Evolutionary conservation across 176 grass and related monocot species (phyloP).

Genomic region (Hyparrhenia diplandra): DNA sequence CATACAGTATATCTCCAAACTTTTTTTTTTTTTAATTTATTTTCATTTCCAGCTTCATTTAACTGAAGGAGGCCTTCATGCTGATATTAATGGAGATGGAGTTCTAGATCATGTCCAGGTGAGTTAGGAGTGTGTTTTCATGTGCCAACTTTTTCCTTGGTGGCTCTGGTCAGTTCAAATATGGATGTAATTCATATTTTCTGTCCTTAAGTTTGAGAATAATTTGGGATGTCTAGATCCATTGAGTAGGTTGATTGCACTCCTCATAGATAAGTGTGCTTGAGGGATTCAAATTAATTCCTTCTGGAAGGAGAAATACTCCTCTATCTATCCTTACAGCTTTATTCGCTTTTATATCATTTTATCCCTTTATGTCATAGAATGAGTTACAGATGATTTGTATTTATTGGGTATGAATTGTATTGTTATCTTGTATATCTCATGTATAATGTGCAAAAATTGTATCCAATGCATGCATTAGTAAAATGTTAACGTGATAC

Average conservation of each 20-base stretch:
- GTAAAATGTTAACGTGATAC: neutral
- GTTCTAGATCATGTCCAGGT: constrained; percentile 99
- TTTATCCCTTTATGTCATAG: neutral
- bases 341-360: neutral
- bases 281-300: neutral
- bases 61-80: constrained; percentile 93
- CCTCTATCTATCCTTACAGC: neutral
- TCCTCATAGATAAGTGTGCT: neutral
- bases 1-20: neutral
- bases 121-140: neutral
- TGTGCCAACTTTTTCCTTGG: neutral
- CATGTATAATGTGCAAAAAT: neutral
- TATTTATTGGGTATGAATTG: neutral
- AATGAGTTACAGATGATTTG: neutral
- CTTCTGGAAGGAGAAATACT: neutral
- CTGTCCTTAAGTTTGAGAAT: neutral
- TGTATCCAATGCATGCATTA: neutral
- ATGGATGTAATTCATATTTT: neutral
- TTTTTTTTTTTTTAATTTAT: neutral
- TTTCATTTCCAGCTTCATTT: constrained; percentile 71
- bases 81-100: constrained; percentile 96
- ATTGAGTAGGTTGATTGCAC: neutral
- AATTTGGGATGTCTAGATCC: neutral
- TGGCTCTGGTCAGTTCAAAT: neutral
- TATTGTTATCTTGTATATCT: neutral